Percentiles rank a stretch among this genome's conserved stretches.
These are phyloP conservation scores for Cordyceps tenuipes DNA, from an alignment of 2,329 filamentous ascomycete genomes.

Conservation along the genomic window DNA sequence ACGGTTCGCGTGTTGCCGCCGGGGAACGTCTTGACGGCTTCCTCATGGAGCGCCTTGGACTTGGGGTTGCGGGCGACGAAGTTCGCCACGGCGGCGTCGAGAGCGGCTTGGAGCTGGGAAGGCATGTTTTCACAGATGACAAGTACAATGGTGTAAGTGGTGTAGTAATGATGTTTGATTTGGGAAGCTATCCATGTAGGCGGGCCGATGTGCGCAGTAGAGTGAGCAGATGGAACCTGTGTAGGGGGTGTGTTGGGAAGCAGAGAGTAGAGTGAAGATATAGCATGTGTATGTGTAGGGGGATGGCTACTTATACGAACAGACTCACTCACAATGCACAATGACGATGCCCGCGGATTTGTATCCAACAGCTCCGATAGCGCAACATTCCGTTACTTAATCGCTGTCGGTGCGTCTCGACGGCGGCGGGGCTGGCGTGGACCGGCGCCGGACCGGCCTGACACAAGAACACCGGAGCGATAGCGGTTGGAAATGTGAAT, in stretches of 20 bases:
- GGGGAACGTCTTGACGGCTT: conserved; percentile 30
- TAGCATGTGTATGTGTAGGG: background rate
- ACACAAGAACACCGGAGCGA: background rate
- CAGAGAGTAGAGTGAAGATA: background rate
- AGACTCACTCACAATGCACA: background rate
- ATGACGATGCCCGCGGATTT: background rate
- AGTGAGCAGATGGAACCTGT: no score
- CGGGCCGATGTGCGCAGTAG: background rate
- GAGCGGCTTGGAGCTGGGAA: conserved; percentile 19
- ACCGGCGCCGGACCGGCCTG: background rate
- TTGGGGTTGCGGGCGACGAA: conserved; percentile 29
- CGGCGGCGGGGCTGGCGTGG: background rate
- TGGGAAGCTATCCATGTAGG: background rate
- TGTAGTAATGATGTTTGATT: background rate
- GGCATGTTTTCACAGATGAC: background rate
- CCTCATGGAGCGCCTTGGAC: conserved; percentile 30
- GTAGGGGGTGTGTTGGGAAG: background rate
- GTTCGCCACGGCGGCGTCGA: conserved; percentile 25
- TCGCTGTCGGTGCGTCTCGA: background rate
- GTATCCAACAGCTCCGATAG: background rate
- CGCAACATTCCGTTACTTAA: background rate
- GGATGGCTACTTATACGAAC: background rate
- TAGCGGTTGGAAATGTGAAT: background rate
- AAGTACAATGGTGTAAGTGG: background rate
- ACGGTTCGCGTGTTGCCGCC: conserved; percentile 40